Percentiles rank a stretch among this genome's conserved stretches.
These are phyloP conservation scores for Fusarium tjaetaba DNA, from an alignment of 2,329 filamentous ascomycete genomes.

Conservation along the genomic window DNA sequence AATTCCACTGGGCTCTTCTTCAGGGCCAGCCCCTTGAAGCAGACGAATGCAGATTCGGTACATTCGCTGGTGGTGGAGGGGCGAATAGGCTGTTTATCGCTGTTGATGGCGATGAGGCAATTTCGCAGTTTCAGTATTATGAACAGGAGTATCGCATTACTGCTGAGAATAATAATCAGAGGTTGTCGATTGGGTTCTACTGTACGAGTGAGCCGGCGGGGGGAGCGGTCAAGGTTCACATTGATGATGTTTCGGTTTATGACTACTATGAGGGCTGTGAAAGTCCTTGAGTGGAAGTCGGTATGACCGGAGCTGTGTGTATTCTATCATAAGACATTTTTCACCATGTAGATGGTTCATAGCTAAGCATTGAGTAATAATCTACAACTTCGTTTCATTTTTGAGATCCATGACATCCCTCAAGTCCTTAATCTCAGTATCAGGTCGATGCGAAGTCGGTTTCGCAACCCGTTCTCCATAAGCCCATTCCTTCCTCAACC, in stretches of 20 bases:
- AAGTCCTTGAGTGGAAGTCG: neutral
- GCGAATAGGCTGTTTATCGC: neutral
- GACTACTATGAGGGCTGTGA: neutral
- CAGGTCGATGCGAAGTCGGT: neutral
- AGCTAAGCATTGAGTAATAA: accelerated
- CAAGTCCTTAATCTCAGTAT: slow-evolving; percentile 7
- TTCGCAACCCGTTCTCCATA: neutral
- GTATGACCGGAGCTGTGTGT: neutral
- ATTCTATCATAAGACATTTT: neutral
- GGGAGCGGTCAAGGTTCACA: neutral
- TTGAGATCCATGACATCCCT: neutral
- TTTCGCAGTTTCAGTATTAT: neutral
- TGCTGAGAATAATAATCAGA: neutral
- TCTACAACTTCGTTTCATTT: neutral
- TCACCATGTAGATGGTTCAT: accelerated
- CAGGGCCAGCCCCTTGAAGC: neutral
- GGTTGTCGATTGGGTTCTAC: neutral
- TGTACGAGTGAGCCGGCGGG: neutral
- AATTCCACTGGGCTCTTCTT: neutral
- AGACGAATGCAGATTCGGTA: slow-evolving; percentile 16
- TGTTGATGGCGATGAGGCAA: neutral
- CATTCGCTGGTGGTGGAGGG: slow-evolving; percentile 14
- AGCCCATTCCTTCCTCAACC: slow-evolving; percentile 1
- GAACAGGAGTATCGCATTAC: neutral
- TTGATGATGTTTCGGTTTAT: neutral